Conservation (phyloP, 2,329 filamentous ascomycete species). For the Coniochaeta ligniaria region DNA sequence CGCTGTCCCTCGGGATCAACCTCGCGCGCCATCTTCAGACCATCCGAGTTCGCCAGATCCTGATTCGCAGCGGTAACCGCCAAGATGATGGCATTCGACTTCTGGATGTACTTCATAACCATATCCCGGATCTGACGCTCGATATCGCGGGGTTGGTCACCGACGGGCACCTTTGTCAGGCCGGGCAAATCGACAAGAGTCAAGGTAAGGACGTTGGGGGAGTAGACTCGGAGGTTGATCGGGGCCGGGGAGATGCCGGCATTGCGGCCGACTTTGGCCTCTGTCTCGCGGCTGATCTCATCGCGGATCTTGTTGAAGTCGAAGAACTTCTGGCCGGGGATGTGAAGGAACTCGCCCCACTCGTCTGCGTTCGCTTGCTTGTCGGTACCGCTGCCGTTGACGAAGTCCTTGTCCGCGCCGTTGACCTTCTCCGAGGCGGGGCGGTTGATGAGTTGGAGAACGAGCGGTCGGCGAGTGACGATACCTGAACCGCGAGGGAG, state of each 20-base stretch:
- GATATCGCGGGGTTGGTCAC: conserved; percentile 93
- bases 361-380: conserved; percentile 88
- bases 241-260: conserved; percentile 92
- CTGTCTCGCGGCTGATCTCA: conserved; percentile 94
- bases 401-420: conserved; percentile 61
- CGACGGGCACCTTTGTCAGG: conserved; percentile 92
- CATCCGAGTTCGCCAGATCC: conserved; percentile 97
- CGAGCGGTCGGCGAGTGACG: conserved; percentile 89
- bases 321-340: conserved; percentile 93
- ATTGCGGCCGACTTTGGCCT: conserved; percentile 93
- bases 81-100: conserved; percentile 95
- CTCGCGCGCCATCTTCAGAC: conserved; percentile 90
- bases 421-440: conserved; percentile 59
- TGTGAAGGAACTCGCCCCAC: conserved; percentile 98
- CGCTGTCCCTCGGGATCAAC: conserved; percentile 96
- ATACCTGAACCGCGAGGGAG: conserved; percentile 96
- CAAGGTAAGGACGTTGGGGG: conserved; percentile 92
- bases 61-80: conserved; percentile 96
- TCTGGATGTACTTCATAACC: conserved; percentile 97
- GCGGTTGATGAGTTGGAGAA: conserved; percentile 96
- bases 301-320: conserved; percentile 99
- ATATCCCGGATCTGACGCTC: conserved; percentile 95
- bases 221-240: conserved; percentile 98
- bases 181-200: conserved; percentile 95
- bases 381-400: conserved; percentile 54